phyloP scores from a whole-genome alignment of 306 rosid genomes.

The Hippophae gyantsensis region DNA sequence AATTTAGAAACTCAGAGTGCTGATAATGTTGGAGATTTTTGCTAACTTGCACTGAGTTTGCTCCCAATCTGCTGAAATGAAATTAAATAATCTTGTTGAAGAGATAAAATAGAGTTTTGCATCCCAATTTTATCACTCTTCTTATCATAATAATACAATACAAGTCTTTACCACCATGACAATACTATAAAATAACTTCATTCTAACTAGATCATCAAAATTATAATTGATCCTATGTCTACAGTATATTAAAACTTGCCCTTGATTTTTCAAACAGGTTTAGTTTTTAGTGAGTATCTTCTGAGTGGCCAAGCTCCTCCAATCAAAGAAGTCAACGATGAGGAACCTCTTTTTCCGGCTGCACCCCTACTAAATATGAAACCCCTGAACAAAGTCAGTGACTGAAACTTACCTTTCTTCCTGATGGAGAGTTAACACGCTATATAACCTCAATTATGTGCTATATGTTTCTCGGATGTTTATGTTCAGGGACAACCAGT shows the following conservation, averaged over 20 bases:
- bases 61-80: too few species aligned
- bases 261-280: conserved; percentile 49
- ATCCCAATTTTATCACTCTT: too few species aligned
- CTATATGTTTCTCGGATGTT: conserved; percentile 7
- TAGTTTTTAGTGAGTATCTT: conserved; percentile 87
- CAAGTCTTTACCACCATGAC: too few species aligned
- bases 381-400: conserved; percentile 50
- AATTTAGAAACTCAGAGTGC: too few species aligned
- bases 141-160: too few species aligned
- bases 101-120: too few species aligned
- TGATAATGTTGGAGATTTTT: too few species aligned
- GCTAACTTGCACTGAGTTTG: too few species aligned
- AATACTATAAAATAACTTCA: too few species aligned
- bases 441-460: conserved; percentile 13
- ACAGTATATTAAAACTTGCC: background rate
- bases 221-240: too few species aligned
- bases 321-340: conserved; percentile 72
- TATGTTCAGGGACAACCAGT: conserved; percentile 35
- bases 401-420: conserved; percentile 11
- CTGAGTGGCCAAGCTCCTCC: conserved; percentile 86
- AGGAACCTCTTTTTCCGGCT: conserved; percentile 86
- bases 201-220: too few species aligned
- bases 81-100: too few species aligned
- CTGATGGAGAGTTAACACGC: conserved; percentile 5
- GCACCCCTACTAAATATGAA: conserved; percentile 48